phyloP scores from a whole-genome alignment of 2,329 filamentous ascomycete species.

The Arthrobotrys sinensis region DNA sequence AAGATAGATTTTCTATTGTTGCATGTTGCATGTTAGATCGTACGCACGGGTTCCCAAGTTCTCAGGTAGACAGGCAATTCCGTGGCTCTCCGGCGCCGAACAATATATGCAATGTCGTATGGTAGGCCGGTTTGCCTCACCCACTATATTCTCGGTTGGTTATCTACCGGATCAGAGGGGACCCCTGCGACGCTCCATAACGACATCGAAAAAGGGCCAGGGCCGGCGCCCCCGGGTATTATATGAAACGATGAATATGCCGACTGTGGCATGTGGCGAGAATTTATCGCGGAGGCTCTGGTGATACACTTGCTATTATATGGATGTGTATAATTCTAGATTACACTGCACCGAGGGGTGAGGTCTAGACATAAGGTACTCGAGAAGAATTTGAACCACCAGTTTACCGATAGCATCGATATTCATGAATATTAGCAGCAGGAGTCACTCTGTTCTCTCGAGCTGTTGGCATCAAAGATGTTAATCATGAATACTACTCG shows the following conservation, averaged over 20 bases:
- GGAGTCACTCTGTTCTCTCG: too few species aligned
- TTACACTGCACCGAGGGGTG: too few species aligned
- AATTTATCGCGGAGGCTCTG: background rate
- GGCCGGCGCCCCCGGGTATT: constrained; percentile 12
- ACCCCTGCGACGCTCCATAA: constrained; percentile 13
- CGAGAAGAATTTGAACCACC: too few species aligned
- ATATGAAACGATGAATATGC: constrained; percentile 16
- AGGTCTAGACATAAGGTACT: too few species aligned
- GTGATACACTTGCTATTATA: too few species aligned
- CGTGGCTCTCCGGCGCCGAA: constrained; percentile 21
- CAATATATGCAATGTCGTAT: background rate
- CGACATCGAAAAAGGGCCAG: constrained; percentile 21
- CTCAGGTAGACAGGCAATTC: constrained; percentile 22
- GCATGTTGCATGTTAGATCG: background rate
- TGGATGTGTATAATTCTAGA: too few species aligned
- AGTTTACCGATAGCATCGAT: too few species aligned
- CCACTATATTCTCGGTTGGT: constrained; percentile 39
- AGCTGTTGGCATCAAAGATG: too few species aligned
- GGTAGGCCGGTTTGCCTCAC: too few species aligned
- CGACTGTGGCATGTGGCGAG: background rate
- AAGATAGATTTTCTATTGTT: background rate
- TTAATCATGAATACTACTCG: constrained; percentile 3
- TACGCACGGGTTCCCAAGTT: background rate
- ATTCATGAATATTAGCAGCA: too few species aligned
- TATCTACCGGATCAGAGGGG: constrained; percentile 35